A percentile compares a stretch with the other conserved stretches of the same genome.
phyloP scores from a whole-genome alignment of 805 yeast species.

The Novakomyces olei region DNA sequence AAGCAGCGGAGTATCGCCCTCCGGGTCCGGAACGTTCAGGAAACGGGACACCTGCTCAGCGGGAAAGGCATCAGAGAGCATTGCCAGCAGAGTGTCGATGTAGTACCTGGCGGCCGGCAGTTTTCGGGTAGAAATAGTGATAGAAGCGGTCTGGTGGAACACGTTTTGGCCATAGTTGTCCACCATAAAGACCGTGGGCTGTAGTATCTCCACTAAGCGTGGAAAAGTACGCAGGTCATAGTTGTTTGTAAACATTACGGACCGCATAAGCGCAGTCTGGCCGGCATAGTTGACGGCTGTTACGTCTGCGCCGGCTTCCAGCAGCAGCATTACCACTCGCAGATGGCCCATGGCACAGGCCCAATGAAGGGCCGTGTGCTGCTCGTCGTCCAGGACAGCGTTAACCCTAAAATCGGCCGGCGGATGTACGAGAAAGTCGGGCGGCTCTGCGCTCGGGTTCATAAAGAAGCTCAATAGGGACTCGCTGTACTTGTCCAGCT shows the following conservation, averaged over 20 bases:
- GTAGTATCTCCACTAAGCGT: slow-evolving; percentile 48
- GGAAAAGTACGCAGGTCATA: slow-evolving; percentile 64
- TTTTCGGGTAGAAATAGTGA: slow-evolving; percentile 42
- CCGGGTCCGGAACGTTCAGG: slow-evolving; percentile 51
- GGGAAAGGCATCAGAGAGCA: slow-evolving; percentile 42
- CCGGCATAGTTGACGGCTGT: slow-evolving; percentile 42
- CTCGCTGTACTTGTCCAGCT: slow-evolving; percentile 23
- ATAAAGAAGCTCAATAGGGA: slow-evolving; percentile 31
- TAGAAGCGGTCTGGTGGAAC: slow-evolving; percentile 62
- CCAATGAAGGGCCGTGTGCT: slow-evolving; percentile 92
- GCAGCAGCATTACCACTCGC: slow-evolving; percentile 49
- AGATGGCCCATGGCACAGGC: slow-evolving; percentile 88
- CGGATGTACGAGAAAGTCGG: slow-evolving; percentile 41
- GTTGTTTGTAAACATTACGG: slow-evolving; percentile 73
- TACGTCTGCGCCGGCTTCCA: slow-evolving; percentile 54
- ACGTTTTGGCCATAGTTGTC: slow-evolving; percentile 57
- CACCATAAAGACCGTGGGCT: slow-evolving; percentile 52
- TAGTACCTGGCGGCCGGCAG: slow-evolving; percentile 68
- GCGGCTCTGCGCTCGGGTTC: slow-evolving; percentile 35
- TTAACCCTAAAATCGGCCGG: slow-evolving; percentile 45
- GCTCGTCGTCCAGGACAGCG: slow-evolving; percentile 79
- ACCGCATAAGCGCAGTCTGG: slow-evolving; percentile 68
- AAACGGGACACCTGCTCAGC: slow-evolving; percentile 28
- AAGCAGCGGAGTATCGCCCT: slow-evolving; percentile 73
- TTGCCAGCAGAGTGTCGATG: slow-evolving; percentile 50